Percentiles rank a stretch among this genome's conserved stretches.
Conservation (phyloP, 1,284 basidiomycete species). For the Fistulinella cinereoalba region DNA sequence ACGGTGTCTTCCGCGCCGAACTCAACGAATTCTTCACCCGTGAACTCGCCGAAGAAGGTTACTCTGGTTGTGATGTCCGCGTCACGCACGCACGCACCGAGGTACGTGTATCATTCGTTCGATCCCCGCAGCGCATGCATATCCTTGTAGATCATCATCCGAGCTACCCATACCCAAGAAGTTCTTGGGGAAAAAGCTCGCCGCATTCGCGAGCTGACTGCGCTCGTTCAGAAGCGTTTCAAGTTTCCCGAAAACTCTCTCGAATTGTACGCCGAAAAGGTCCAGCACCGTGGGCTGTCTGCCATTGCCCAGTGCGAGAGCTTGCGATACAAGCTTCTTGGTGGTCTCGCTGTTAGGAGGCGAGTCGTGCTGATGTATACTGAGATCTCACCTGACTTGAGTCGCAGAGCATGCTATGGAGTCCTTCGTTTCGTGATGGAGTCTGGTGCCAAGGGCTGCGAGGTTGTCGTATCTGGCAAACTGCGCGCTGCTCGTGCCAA, state of each 20-base stretch:
- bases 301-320: constrained; percentile 99
- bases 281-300: constrained; percentile 97
- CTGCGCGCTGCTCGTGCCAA: constrained; percentile 99
- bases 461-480: constrained; percentile 99
- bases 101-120: constrained; percentile 40
- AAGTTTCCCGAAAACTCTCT: constrained; percentile 99
- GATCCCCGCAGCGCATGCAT: constrained; percentile 3
- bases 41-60: constrained; percentile 99
- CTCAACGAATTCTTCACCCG: constrained; percentile 99
- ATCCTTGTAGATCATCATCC: constrained; percentile 87
- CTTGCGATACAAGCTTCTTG: constrained; percentile 98
- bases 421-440: constrained; percentile 99
- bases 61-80: constrained; percentile 99
- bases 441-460: constrained; percentile 99
- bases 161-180: constrained; percentile 99
- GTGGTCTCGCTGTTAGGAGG: constrained; percentile 98
- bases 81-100: constrained; percentile 99
- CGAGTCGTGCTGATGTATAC: constrained; percentile 35
- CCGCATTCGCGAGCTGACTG: constrained; percentile 97
- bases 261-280: constrained; percentile 99
- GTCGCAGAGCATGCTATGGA: constrained; percentile 93
- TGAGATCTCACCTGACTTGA: neutral
- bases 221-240: constrained; percentile 99
- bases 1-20: constrained; percentile 98
- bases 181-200: constrained; percentile 99